Evolutionary conservation across 768 basidiomycete genomes (phyloP), one percentile per base, ranked within the genome.

Genomic region (Suillus alpinus): DNA sequence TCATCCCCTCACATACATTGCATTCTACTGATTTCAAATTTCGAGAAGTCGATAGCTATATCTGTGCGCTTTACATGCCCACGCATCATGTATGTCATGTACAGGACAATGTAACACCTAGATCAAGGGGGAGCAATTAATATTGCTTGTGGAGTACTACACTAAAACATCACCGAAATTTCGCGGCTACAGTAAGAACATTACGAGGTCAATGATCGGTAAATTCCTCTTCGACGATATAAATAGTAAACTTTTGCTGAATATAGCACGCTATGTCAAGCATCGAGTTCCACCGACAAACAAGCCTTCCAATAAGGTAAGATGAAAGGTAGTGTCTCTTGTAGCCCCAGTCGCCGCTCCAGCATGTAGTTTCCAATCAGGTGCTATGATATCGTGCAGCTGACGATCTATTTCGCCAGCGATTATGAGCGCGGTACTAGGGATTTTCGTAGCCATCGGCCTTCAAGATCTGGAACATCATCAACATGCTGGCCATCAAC

Each of bases 401-500:
- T 14, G 57, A 59, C 58, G 14, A 31, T 31, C 57, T 59, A 57
- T 56, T 26, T 23, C 13, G 32, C 20, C 26, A 29, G 9, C 9
- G 23, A 6, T 23, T 16, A 37, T n/a, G 23, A 9, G 53, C 37
- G 53, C 26, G 16, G 37, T 18, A 12, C 36, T 16, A 16, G 16
- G 29, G 36, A 16, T 6, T 55, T 55, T 51, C 53, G 73, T 26
- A 74, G 63, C 73, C 73, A 75, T 57, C 55, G 67, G 60, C 80
- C 82, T 44, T 75, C 71, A 10, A 83, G 62, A 18, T 76, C 79
- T 0, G 76, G 65, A 43, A 83, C 59, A 40, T 69, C 71, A 23
- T 70, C 63, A 6, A 78, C 72, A n/a, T 64, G 67, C 56, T 75
- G 66, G 5, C 77, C 80, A 57, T 87, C 76, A 8, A 83, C 59